These are phyloP conservation scores for Calonectria crousiana DNA, from an alignment of 2,329 filamentous ascomycete species.

Conservation along the genomic window DNA sequence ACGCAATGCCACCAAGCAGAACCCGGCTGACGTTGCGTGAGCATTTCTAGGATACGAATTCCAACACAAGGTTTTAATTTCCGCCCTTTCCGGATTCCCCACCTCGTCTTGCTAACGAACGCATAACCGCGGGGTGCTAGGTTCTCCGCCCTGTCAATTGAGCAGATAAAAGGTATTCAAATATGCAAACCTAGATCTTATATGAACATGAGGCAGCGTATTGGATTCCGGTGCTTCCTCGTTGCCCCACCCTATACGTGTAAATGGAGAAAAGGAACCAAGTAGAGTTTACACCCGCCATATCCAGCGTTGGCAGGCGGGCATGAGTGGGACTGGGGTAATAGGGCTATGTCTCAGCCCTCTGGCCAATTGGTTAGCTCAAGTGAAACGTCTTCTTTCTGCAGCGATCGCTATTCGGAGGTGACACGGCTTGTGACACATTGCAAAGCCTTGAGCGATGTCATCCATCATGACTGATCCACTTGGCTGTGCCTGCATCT, in stretches of 20 bases:
- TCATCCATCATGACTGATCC: background rate
- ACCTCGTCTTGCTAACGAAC: too few species aligned
- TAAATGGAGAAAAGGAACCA: background rate
- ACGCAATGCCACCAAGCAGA: too few species aligned
- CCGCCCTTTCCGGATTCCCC: background rate
- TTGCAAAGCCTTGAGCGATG: background rate
- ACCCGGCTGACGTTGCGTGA: background rate
- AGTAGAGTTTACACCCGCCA: too few species aligned
- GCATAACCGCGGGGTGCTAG: too few species aligned
- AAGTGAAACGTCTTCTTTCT: background rate
- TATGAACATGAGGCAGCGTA: background rate
- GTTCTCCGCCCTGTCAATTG: background rate
- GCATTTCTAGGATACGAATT: background rate
- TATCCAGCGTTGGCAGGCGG: background rate
- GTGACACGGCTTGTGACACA: background rate
- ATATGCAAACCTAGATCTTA: too few species aligned
- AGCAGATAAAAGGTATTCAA: background rate
- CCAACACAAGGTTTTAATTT: background rate
- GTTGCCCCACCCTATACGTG: background rate
- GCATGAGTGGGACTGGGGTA: background rate
- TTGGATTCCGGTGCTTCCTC: background rate
- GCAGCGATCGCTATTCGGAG: background rate
- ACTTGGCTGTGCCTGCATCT: background rate
- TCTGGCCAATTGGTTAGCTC: background rate
- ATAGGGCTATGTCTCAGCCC: background rate